Evolutionary conservation across 257 asterid genomes (phyloP).

Genomic region (Solanum sejunctum): DNA sequence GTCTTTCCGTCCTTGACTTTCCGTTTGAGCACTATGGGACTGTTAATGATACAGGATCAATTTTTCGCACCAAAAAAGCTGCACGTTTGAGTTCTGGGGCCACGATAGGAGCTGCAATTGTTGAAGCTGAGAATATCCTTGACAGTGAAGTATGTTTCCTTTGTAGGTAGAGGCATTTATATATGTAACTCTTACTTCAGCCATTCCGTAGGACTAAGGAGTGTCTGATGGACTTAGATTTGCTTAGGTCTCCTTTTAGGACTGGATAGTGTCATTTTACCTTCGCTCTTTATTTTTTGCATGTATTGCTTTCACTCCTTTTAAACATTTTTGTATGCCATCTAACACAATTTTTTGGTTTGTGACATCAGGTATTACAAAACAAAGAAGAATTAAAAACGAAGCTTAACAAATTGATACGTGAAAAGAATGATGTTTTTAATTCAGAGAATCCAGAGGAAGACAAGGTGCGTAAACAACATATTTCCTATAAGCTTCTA

Average conservation of each 20-base stretch:
- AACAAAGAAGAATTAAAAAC: conserved; percentile 75
- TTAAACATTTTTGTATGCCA: neutral
- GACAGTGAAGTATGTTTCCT: conserved; percentile 69
- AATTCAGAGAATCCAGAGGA: conserved; percentile 61
- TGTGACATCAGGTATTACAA: conserved; percentile 31
- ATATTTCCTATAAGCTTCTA: neutral
- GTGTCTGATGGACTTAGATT: neutral
- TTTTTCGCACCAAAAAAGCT: conserved; percentile 37
- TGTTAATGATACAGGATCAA: conserved; percentile 10
- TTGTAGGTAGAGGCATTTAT: conserved; percentile 20
- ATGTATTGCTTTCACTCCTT: neutral
- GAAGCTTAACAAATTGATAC: conserved; percentile 68
- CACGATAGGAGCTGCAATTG: conserved; percentile 85
- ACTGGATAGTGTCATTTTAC: neutral
- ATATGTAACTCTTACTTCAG: conserved; percentile 16
- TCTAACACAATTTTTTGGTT: neutral
- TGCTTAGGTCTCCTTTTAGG: neutral
- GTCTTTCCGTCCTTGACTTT: conserved; percentile 11
- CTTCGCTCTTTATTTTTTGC: neutral
- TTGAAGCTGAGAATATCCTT: conserved; percentile 77
- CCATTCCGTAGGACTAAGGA: conserved; percentile 1
- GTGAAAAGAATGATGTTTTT: conserved; percentile 72
- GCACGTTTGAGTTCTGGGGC: conserved; percentile 56
- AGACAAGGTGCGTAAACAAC: conserved; percentile 52
- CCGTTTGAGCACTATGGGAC: conserved; percentile 20